Evolutionary conservation across 2,329 filamentous ascomycete genomes (phyloP).

Genomic region (Epichloe sibirici): DNA sequence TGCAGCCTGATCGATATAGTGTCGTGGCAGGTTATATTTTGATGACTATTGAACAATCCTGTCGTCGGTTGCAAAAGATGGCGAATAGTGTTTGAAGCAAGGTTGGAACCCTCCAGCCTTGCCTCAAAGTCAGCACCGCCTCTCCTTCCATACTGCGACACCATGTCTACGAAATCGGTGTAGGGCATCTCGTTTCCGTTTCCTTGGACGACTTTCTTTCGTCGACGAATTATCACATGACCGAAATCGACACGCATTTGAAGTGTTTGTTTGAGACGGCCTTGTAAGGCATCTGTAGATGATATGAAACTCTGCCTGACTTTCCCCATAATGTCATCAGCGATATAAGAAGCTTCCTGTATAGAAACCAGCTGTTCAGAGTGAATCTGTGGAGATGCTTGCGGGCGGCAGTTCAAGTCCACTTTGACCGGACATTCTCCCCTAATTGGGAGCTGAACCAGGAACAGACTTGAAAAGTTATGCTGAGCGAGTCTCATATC

Average conservation of each 20-base stretch:
- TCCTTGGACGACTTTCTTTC: constrained; percentile 12
- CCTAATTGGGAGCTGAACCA: constrained; percentile 16
- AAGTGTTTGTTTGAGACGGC: constrained; percentile 13
- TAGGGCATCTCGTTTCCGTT: constrained; percentile 13
- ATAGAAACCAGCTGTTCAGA: not conserved
- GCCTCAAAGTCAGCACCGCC: constrained; percentile 18
- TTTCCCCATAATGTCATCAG: not conserved
- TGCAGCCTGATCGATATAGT: constrained; percentile 9
- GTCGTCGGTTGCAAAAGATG: constrained; percentile 4
- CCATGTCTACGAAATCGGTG: constrained; percentile 14
- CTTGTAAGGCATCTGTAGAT: constrained; percentile 14
- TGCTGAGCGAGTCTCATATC: constrained; percentile 20
- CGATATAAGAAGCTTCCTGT: not conserved
- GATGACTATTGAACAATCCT: constrained; percentile 7
- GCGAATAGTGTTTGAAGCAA: constrained; percentile 4
- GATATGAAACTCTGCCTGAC: not conserved
- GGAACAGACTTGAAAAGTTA: constrained; percentile 12
- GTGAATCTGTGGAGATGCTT: not conserved
- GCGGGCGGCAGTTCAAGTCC: constrained; percentile 14
- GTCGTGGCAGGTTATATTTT: constrained; percentile 8
- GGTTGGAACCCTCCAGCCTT: constrained; percentile 5
- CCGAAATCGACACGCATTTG: constrained; percentile 23
- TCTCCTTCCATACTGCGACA: constrained; percentile 16
- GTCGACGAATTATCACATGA: constrained; percentile 14
- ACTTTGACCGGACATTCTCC: constrained; percentile 11